Evolutionary conservation across 163 green algal genomes (phyloP), one percentile per base, ranked within the genome.

Genomic region (Prototheca stagnorum): DNA sequence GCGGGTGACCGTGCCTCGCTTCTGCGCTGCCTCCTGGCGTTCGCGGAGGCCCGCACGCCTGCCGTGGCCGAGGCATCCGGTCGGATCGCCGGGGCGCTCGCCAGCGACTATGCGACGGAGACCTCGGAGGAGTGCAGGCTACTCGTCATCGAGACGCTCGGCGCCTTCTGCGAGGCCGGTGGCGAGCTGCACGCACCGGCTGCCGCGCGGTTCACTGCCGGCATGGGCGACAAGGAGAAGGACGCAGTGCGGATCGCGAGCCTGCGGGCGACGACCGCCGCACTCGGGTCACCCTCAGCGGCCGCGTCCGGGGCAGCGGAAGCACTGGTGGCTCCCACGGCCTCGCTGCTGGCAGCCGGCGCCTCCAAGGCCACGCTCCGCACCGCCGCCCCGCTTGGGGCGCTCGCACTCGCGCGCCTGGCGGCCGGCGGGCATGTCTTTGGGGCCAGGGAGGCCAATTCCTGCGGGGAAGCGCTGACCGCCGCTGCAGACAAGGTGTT

Each of bases 101-200:
- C 28, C 44, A 37, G 15, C 29, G 45, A 29, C 29, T 51, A 23
- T n/a, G 21, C 40, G 11, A 16, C 8, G 39, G 65, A 81, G 64
- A 66, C 69, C 14, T 78, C 68, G 34, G 83, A 93, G 35, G 81
- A 92, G n/a, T 81, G 78, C 28, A 80, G 78, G 56, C 16, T 69
- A 8, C 47, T 50, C 1, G 44, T 82, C 28, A 48, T 85, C 28
- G 35, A 33, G 17, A 57, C 62, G 3, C 50, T 88, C 31, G 64
- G 49, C 17, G 58, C 35, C 20, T 93, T 78, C 78, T n/a, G n/a
- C n/a, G n/a, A n/a, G n/a, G n/a, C n/a, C n/a, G 14, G 62, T 3
- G 50, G 45, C 20, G 50, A 26, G 22, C n/a, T 62, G 44, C 58
- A 64, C 1, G 43, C 49, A 23, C 45, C 57, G 0, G 56, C 57